phyloP scores from a whole-genome alignment of 2,329 filamentous ascomycete genomes.

The Pseudogymnoascus sp. region DNA sequence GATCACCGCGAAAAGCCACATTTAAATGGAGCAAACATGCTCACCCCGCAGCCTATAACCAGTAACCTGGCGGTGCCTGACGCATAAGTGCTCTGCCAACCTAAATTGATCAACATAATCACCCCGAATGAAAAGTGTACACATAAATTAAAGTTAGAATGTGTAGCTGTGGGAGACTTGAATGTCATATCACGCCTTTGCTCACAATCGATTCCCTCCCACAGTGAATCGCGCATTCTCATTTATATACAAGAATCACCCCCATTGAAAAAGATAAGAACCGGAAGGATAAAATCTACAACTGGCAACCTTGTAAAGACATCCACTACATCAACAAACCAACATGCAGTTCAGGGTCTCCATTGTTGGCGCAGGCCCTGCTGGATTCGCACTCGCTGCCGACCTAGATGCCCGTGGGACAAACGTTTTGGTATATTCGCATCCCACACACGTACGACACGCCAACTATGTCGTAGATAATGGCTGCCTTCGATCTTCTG shows the following conservation, averaged over 20 bases:
- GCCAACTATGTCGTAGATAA: slow-evolving; percentile 5
- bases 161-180: not conserved
- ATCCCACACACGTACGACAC: slow-evolving; percentile 17
- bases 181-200: not conserved
- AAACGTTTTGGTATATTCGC: slow-evolving; percentile 19
- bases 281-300: not conserved
- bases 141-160: not conserved
- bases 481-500: slow-evolving; percentile 12
- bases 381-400: slow-evolving; percentile 11
- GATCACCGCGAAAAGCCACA: not conserved
- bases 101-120: not conserved
- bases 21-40: slow-evolving; percentile 8
- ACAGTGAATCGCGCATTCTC: not conserved
- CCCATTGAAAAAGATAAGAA: not conserved
- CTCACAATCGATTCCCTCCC: not conserved
- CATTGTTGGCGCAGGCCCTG: slow-evolving; percentile 15
- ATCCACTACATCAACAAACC: not conserved
- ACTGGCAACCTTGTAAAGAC: not conserved
- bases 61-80: not conserved
- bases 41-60: not conserved
- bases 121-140: not conserved
- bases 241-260: not conserved
- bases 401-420: slow-evolving; percentile 14
- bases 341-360: slow-evolving; percentile 11
- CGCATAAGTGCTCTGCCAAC: not conserved